These are phyloP conservation scores for Coemansia sp. DNA, from an alignment of 192 early-diverging fungal genomes.

Conservation along the genomic window DNA sequence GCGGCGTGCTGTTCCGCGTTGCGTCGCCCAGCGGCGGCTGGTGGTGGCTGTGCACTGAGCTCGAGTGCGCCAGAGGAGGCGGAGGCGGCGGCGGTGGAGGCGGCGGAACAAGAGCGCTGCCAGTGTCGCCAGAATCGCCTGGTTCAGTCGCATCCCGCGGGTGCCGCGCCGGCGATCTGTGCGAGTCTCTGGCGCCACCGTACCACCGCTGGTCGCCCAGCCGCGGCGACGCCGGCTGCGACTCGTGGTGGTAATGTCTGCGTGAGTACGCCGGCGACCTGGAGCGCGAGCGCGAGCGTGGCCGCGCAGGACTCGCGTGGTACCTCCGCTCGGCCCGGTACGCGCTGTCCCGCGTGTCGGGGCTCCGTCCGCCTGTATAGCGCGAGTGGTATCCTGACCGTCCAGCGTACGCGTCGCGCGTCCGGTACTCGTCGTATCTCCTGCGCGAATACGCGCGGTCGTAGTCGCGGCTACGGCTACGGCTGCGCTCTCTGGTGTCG, in stretches of 20 bases:
- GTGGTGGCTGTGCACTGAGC: conserved; percentile 12
- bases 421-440: conserved; percentile 30
- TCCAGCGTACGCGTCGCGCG: conserved; percentile 20
- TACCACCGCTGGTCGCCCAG: conserved; percentile 23
- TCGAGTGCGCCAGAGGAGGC: conserved; percentile 15
- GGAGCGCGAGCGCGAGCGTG: conserved; percentile 21
- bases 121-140: not conserved
- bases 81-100: conserved; percentile 29
- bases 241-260: conserved; percentile 10
- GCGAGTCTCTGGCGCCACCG: not conserved
- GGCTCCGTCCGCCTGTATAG: conserved; percentile 32
- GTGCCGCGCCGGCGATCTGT: conserved; percentile 10
- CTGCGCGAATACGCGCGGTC: conserved; percentile 21
- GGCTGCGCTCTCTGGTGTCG: conserved; percentile 16
- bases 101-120: not conserved
- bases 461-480: not conserved
- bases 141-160: not conserved
- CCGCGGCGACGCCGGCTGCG: conserved; percentile 33
- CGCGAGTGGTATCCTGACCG: conserved; percentile 23
- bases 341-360: conserved; percentile 19
- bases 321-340: conserved; percentile 39
- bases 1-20: conserved; percentile 11
- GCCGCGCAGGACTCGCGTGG: conserved; percentile 14
- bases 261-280: conserved; percentile 16
- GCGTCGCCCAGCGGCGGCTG: conserved; percentile 4